Base-by-base conservation (phyloP, 495 filamentous ascomycete genomes). In the Penicillium macrosclerotiorum region DNA sequence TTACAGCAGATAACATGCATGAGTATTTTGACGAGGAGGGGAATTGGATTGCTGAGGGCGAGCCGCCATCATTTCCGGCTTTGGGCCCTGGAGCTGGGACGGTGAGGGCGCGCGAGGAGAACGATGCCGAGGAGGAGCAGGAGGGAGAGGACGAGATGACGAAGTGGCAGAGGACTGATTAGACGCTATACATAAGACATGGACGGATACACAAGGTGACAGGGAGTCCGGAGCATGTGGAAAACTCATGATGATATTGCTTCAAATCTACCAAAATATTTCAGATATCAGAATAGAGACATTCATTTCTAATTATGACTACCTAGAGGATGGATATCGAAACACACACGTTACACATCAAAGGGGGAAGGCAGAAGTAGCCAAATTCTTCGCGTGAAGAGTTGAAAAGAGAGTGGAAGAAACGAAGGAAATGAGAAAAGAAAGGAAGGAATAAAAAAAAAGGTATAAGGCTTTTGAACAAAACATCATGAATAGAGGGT, bases 1-100 rank as follows among this genome's bases (percentile, higher is more conserved):
- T 98, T 51, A 98, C 93, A 13, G 86, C 90, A 11, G 93, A 96
- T 42, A 98, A 98, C 65, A 87, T 95, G 62, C 76, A 84, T 38
- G 81, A 96, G 57, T 95, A 75, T 52, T 76, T 83, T 59, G 82
- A 84, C 54, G 82, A 79, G 60, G 72, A 81, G 38, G 84, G 81
- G 31, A 80, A 83, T 51, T 83, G 76, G 65, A 74, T 73, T 59
- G 74, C 62, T 3, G 63, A 59, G 13, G 66, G 68, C 8, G 73
- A 68, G 42, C 58, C 61, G 25, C 63, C 62, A 52, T 55, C 50
- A 27, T 63, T 65, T 45, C 53, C 57, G 14, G 44, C 51, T 11
- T 49, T 84, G 32, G 81, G 81, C 0, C 74, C 75, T 35, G 80
- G 79, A 1, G 81, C 79, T 5, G 81, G 79, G n/a, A 77, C 67